These are phyloP conservation scores for Talaromyces trachyspermus DNA, from an alignment of 495 filamentous ascomycete species.

Conservation along the genomic window DNA sequence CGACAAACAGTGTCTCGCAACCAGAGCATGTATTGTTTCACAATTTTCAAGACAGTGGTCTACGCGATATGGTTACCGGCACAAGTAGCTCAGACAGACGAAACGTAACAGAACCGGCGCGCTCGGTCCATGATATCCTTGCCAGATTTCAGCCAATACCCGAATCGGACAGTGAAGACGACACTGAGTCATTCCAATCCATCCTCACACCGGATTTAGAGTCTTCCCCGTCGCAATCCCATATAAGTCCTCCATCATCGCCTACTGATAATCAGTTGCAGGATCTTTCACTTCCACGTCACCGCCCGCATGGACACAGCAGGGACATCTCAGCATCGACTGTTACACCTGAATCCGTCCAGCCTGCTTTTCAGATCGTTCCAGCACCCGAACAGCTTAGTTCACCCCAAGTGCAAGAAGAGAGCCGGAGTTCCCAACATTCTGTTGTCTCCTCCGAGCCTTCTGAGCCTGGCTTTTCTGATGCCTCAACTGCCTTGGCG, in stretches of 20 bases:
- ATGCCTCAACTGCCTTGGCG: neutral
- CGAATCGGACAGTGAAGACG: conserved; percentile 22
- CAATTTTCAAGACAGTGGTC: conserved; percentile 14
- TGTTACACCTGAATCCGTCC: conserved; percentile 26
- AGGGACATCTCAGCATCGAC: conserved; percentile 36
- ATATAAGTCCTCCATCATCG: conserved; percentile 33
- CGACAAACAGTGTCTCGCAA: conserved; percentile 10
- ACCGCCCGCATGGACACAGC: conserved; percentile 15
- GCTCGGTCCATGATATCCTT: conserved; percentile 36
- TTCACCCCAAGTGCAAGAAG: neutral
- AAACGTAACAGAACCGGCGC: conserved; percentile 32
- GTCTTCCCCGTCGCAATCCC: conserved; percentile 40
- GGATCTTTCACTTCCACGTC: conserved; percentile 1
- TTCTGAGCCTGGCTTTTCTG: neutral
- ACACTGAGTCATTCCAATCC: conserved; percentile 55
- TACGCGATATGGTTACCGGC: conserved; percentile 9
- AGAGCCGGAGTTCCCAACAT: neutral
- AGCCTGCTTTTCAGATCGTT: neutral
- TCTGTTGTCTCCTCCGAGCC: neutral
- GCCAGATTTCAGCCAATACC: conserved; percentile 36
- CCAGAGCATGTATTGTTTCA: conserved; percentile 19
- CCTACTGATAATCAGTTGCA: conserved; percentile 16
- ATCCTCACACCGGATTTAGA: conserved; percentile 44
- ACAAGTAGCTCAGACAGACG: conserved; percentile 8
- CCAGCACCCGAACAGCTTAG: too few species aligned